Evolutionary conservation across 768 basidiomycete species (phyloP), one percentile per base, ranked within the genome.

Genomic region (Tephrocybe rancida): DNA sequence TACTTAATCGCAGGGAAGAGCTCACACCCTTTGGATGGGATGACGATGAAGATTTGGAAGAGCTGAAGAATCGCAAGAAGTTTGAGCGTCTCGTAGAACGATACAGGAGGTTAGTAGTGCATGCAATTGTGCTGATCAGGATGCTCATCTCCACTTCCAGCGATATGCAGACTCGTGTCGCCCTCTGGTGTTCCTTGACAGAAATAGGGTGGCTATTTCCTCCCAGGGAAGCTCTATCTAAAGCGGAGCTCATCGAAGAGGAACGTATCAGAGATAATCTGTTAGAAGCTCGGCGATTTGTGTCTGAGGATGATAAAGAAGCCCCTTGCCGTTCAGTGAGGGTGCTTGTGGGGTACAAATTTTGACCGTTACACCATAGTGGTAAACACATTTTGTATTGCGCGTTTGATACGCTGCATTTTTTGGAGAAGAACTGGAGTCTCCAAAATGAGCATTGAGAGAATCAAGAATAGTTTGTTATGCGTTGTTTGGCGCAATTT

Each of bases 161-260:
- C 38, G 86, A 88, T 59, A 87, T 88, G 83, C 78, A 84, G 55
- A 74, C 78, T 16, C 81, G 86, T 29, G 71, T 85, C 52, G 77
- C 85, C 7, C 60, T 87, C 7, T 88, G 87, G 86, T 80, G 78
- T 60, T 86, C 85, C 51, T 61, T 85, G 62, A 74, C 76, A 7
- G 77, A 76, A 21, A 63, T 86, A 21, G 84, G 85, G 27, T 88
- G 83, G 82, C 60, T 71, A 16, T 73, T 83, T 19, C 86, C 87
- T 21, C 66, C 73, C 6, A 78, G 83, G 47, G 86, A 87, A 47
- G 81, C 85, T 8, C 67, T 88, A 43, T 79, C 84, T 3, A 87
- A 86, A 64, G 86, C 86, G 16, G 87, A 88, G 64, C 71, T 86
- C 4, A 79, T 86, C 29, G 85, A 87, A 61, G 86, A 88, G 61